phyloP scores from a whole-genome alignment of 2,329 filamentous ascomycete species.

The Colletotrichum filicis region DNA sequence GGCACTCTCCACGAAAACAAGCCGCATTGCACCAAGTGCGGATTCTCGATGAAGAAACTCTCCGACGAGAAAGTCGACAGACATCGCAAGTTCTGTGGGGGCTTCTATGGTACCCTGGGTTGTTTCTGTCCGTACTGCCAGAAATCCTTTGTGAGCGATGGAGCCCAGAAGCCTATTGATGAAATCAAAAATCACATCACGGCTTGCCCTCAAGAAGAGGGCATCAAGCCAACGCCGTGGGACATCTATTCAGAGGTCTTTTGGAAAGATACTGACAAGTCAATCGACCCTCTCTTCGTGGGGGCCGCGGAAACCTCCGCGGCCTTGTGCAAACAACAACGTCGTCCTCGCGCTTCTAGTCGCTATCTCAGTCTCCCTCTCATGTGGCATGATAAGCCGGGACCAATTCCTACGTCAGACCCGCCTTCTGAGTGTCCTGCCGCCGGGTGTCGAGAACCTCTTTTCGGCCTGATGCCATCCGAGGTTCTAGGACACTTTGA shows the following conservation, averaged over 20 bases:
- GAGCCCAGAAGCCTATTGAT: neutral
- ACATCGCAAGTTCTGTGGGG: slow-evolving; percentile 35
- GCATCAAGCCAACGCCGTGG: slow-evolving; percentile 18
- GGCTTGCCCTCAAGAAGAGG: neutral
- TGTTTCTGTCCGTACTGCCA: slow-evolving; percentile 40
- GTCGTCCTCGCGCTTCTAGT: slow-evolving; percentile 8
- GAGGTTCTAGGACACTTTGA: slow-evolving; percentile 34
- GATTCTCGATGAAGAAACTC: slow-evolving; percentile 19
- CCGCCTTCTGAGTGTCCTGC: slow-evolving; percentile 29
- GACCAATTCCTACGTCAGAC: slow-evolving; percentile 13
- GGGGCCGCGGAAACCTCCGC: neutral
- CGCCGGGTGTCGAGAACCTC: slow-evolving; percentile 21
- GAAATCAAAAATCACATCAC: slow-evolving; percentile 22
- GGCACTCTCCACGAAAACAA: slow-evolving; percentile 6
- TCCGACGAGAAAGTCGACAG: slow-evolving; percentile 18
- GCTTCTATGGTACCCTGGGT: slow-evolving; percentile 31
- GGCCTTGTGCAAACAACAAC: neutral
- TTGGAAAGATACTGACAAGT: slow-evolving; percentile 13
- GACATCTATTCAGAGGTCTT: slow-evolving; percentile 31
- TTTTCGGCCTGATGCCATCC: slow-evolving; percentile 30
- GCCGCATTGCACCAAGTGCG: slow-evolving; percentile 37
- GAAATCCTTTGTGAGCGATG: neutral
- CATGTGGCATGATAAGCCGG: slow-evolving; percentile 30
- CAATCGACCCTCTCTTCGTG: slow-evolving; percentile 28
- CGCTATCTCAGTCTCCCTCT: slow-evolving; percentile 19